Percentiles rank a stretch among this genome's conserved stretches.
These are phyloP conservation scores for Aspergillus pseudotamarii DNA, from an alignment of 2,329 filamentous ascomycete genomes.

Conservation along the genomic window DNA sequence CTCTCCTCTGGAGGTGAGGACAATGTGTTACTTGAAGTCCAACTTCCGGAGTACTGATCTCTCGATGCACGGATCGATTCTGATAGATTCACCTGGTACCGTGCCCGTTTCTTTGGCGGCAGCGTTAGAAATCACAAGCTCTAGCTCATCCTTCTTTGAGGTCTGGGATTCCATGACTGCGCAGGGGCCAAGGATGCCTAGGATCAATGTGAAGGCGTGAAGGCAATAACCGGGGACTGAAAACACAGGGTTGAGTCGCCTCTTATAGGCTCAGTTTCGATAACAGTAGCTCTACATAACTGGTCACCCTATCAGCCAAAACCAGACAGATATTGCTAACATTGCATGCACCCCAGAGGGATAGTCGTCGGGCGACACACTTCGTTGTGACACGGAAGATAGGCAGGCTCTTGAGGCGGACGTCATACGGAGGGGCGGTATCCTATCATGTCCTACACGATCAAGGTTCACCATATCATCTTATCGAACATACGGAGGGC, in stretches of 20 bases:
- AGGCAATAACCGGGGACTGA: not conserved
- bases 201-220: not conserved
- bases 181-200: not conserved
- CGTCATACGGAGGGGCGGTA: not conserved
- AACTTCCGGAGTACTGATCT: constrained; percentile 13
- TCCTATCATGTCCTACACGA: not conserved
- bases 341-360: too few relatives aligned
- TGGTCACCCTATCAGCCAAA: too few relatives aligned
- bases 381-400: not conserved
- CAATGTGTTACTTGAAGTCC: constrained; percentile 7
- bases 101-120: constrained; percentile 1
- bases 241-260: too few relatives aligned
- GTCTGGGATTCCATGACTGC: not conserved
- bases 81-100: not conserved
- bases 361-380: not conserved
- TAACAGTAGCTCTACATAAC: too few relatives aligned
- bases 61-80: constrained; percentile 13
- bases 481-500: not conserved
- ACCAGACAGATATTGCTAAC: too few relatives aligned
- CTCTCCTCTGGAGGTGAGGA: not conserved
- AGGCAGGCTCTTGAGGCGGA: not conserved
- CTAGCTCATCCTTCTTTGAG: not conserved
- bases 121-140: constrained; percentile 7
- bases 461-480: not conserved
- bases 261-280: too few relatives aligned